Base-by-base conservation (phyloP, 176 grass and related monocot genomes). In the Eragrostis curvula region DNA sequence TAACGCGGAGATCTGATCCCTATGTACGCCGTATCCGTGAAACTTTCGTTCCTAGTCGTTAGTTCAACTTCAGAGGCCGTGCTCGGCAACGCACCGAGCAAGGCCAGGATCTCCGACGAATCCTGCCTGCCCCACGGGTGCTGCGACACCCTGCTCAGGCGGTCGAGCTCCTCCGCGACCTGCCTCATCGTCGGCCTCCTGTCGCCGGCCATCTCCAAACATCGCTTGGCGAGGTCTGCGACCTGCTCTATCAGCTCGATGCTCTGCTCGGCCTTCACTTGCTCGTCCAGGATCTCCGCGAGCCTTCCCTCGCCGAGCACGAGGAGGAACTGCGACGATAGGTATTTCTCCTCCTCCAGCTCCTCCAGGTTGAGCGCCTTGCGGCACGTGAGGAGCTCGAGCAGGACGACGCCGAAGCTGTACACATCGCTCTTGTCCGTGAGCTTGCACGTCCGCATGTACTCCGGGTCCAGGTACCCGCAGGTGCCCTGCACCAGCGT, bases 341-440 rank as follows among this genome's bases (percentile, higher is more conserved):
- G 83, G 60, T 66, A 81, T 51, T 75, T 84, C 53, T 79, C 77
- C 73, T 89, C 87, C 50, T 83, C 79, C 0, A 64, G 42, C 16
- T 46, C 75, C 62, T 81, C 73, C 9, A 69, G 50, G 27, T 84
- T 86, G 5, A 92, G 36, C 24, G 87, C 80, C 77, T 92, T 92
- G 5, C 81, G 65, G 18, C 87, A 6, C 2, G 90, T 92, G 1
- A 92, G 79, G 2, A 92, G 84, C 84, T 92, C 87, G 0, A 92
- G 50, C 44, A 92, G 48, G 24, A 92, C 83, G 0, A 92, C 79
- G 5, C 90, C 90, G n/a, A 89, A 92, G 66, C 90, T 92, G 44
- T 92, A 92, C 3, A 92, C 90, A 69, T 92, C 90, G 39, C 90
- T 92, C 81, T 73, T 92, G 25, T 71, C 61, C 7, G 87, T 92